Evolutionary conservation across 2,329 filamentous ascomycete genomes (phyloP).

Genomic region (Aureobasidium sp.): DNA sequence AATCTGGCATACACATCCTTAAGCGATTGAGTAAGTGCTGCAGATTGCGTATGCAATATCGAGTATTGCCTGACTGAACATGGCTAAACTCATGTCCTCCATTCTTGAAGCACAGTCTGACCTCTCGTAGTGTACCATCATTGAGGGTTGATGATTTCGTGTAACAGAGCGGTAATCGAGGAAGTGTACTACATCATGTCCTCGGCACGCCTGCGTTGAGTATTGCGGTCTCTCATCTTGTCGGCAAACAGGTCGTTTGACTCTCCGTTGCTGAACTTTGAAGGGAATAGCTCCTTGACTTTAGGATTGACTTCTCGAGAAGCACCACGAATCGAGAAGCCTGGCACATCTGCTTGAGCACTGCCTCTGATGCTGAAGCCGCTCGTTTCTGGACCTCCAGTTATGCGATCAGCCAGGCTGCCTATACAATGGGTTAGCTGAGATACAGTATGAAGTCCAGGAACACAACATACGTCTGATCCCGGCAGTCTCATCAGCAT

Average conservation of each 20-base stretch:
- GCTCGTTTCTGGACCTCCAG: conserved; percentile 16
- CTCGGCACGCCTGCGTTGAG: conserved; percentile 22
- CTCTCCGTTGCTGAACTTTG: conserved; percentile 23
- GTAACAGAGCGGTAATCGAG: conserved; percentile 8
- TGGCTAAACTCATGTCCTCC: not conserved
- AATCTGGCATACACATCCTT: not conserved
- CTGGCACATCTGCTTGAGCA: conserved; percentile 19
- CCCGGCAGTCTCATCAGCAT: conserved; percentile 24
- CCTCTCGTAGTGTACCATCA: not conserved
- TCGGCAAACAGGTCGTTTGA: conserved; percentile 29
- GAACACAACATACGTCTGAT: conserved; percentile 14
- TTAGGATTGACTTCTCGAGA: conserved; percentile 19
- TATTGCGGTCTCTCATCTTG: conserved; percentile 27
- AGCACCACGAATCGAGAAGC: conserved; percentile 29
- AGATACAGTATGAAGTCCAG: not conserved
- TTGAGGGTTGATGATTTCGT: not conserved
- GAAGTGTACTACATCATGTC: conserved; percentile 17
- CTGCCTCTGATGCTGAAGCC: conserved; percentile 32
- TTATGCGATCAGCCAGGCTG: conserved; percentile 19
- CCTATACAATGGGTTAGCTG: not conserved
- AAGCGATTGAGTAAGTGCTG: not conserved
- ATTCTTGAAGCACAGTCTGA: not conserved
- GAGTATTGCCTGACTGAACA: no score
- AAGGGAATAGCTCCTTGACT: conserved; percentile 29
- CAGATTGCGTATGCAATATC: not conserved